Percentiles rank a stretch among this genome's conserved stretches.
These are phyloP conservation scores for Monilinia vaccinii-corymbosi DNA, from an alignment of 2,329 filamentous ascomycete species.

Conservation along the genomic window DNA sequence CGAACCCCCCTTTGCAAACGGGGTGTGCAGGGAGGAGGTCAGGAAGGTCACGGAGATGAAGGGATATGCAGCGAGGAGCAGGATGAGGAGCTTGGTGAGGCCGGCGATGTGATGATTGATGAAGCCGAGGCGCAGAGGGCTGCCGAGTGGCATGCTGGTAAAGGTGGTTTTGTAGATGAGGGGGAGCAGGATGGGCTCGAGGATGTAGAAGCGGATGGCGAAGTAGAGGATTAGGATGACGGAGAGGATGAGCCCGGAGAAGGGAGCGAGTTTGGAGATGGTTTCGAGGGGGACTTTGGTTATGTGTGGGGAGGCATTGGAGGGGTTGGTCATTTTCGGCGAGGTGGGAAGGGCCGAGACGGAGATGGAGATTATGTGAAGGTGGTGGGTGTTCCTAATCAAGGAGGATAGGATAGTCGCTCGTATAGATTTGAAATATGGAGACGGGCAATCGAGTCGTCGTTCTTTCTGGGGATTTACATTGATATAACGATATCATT, in stretches of 20 bases:
- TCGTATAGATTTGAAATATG: no score
- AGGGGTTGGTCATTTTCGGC: background rate
- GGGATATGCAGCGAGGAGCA: constrained; percentile 34
- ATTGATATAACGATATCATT: no score
- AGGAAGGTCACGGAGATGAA: constrained; percentile 33
- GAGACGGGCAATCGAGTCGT: no score
- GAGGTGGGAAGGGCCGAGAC: background rate
- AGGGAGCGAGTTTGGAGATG: constrained; percentile 24
- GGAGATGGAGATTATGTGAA: background rate
- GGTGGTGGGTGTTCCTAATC: background rate
- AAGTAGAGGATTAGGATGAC: constrained; percentile 26
- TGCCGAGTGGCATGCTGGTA: constrained; percentile 26
- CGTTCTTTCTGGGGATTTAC: no score
- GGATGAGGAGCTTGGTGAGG: constrained; percentile 33
- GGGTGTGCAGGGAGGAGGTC: constrained; percentile 27
- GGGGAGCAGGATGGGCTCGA: constrained; percentile 33
- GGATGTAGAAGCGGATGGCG: constrained; percentile 28
- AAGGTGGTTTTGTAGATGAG: constrained; percentile 31
- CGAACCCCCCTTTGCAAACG: constrained; percentile 23
- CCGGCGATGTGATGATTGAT: constrained; percentile 39
- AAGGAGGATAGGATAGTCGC: background rate
- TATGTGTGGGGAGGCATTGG: constrained; percentile 16
- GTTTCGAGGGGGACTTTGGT: constrained; percentile 19
- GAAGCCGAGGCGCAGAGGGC: constrained; percentile 33
- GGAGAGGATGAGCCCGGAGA: constrained; percentile 24